Conservation (phyloP, 75 land plant genomes). For the Sequoia sempervirens region DNA sequence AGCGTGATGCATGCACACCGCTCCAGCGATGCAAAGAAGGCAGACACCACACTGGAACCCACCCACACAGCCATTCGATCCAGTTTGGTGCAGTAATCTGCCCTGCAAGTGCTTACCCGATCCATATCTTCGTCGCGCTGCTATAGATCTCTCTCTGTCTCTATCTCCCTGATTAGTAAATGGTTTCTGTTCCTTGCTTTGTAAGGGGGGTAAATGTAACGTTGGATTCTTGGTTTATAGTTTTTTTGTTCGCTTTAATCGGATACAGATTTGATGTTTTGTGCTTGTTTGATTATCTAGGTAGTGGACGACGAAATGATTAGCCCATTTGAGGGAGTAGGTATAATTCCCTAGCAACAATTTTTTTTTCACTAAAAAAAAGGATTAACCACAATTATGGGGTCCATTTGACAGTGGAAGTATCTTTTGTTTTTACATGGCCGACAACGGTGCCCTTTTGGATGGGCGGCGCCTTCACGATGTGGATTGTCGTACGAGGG, state of each 20-base stretch:
- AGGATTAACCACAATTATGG: background rate
- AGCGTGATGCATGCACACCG: conserved; percentile 45
- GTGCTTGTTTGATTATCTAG: background rate
- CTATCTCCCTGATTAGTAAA: background rate
- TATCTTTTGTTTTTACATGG: background rate
- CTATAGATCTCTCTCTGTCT: background rate
- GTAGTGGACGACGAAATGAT: background rate
- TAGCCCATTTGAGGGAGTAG: background rate
- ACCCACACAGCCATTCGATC: conserved; percentile 43
- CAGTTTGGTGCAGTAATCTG: conserved; percentile 14
- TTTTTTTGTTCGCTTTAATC: background rate
- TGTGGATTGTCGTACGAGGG: background rate
- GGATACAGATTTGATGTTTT: background rate
- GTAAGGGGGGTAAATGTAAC: background rate
- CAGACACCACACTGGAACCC: conserved; percentile 36
- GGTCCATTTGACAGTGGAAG: background rate
- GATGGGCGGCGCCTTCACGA: background rate
- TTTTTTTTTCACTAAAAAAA: background rate
- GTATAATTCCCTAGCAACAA: background rate
- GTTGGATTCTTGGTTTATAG: background rate
- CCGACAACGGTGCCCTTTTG: background rate
- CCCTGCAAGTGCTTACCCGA: conserved; percentile 6
- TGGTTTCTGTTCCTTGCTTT: background rate
- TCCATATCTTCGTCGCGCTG: background rate
- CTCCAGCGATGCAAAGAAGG: conserved; percentile 56